Base-by-base conservation (phyloP, 2,329 filamentous ascomycete species). In the Sporothrix variecibatus region DNA sequence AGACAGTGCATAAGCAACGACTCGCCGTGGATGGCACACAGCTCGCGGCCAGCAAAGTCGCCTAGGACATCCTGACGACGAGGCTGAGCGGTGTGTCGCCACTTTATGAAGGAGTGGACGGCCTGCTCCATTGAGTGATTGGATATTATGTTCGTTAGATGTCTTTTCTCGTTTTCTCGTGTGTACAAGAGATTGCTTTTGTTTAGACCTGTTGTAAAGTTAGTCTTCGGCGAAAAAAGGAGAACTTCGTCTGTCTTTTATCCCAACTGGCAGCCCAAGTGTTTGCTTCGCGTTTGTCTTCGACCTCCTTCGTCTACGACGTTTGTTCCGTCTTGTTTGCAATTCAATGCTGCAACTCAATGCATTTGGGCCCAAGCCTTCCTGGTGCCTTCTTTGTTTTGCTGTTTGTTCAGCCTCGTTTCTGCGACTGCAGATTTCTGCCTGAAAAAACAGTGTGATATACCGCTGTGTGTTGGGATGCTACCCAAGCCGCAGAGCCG, bases 11-110 rank as follows among this genome's bases (percentile, higher is more conserved):
- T 83, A 12, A 94, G 83, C n/a, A 94, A 81, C 0, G 91, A 91
- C 78, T 95, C 92, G 40, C 92, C 92, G 76, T 94, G 91, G 40
- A 94, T 87, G 28, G 92, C 83, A 79, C 94, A 94, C 12, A 91
- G 85, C 79, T 94, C 92, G 75, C 89, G 89, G 28, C 93, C 92
- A 3, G 91, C 91, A 81, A 93, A 94, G 79, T 94, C 93, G 56
- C 92, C 91, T 3, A 94, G 88, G 2, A 94, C 86, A 77, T 93
- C 91, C 38, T 93, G 85, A n/a, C 76, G 72, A 7, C 46, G 74
- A 20, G 65, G 65, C 23, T 53, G 65, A 7, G n/a, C 65, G 26
- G 20, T 17, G 12, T 69, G n/a, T 15, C 43, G 65, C 65, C 65
- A 69, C 43, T n/a, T 9, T 12, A 15, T 8, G 26, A 51, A 53